Conservation (phyloP, 2,329 filamentous ascomycete species). For the Xylariales sp. region DNA sequence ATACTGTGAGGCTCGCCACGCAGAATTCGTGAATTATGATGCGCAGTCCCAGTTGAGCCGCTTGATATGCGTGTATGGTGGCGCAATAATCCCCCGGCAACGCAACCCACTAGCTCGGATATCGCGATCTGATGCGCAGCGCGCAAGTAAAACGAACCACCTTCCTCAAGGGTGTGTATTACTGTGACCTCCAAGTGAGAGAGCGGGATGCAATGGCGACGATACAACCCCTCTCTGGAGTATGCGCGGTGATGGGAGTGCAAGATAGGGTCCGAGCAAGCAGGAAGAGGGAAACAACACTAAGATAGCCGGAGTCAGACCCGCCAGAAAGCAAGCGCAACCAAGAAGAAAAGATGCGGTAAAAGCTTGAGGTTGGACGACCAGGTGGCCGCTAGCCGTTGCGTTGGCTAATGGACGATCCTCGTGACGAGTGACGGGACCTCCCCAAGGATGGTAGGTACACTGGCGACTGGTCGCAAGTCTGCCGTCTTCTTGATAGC, state of each 20-base stretch:
- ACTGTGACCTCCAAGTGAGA: too few species aligned
- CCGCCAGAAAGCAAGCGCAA: slow-evolving; percentile 6
- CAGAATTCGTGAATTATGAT: background rate
- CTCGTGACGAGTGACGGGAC: slow-evolving; percentile 9
- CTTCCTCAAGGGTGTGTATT: too few species aligned
- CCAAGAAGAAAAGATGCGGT: slow-evolving; percentile 7
- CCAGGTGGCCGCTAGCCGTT: slow-evolving; percentile 10
- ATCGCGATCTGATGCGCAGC: too few species aligned
- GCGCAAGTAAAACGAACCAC: too few species aligned
- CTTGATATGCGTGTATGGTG: too few species aligned
- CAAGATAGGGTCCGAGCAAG: background rate
- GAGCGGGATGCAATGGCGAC: background rate
- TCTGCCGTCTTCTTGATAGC: slow-evolving; percentile 6
- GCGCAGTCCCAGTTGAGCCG: too few species aligned
- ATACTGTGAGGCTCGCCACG: too few species aligned
- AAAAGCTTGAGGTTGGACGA: slow-evolving; percentile 7
- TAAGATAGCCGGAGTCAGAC: slow-evolving; percentile 4
- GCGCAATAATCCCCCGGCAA: too few species aligned
- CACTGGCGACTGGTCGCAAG: background rate
- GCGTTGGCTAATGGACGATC: slow-evolving; percentile 8
- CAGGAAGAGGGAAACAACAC: slow-evolving; percentile 5
- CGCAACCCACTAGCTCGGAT: too few species aligned
- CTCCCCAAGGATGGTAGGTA: slow-evolving; percentile 9
- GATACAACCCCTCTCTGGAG: slow-evolving; percentile 1
- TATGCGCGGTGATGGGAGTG: slow-evolving; percentile 4